These are phyloP conservation scores for Apiospora aurea DNA, from an alignment of 2,329 filamentous ascomycete species.

Conservation along the genomic window DNA sequence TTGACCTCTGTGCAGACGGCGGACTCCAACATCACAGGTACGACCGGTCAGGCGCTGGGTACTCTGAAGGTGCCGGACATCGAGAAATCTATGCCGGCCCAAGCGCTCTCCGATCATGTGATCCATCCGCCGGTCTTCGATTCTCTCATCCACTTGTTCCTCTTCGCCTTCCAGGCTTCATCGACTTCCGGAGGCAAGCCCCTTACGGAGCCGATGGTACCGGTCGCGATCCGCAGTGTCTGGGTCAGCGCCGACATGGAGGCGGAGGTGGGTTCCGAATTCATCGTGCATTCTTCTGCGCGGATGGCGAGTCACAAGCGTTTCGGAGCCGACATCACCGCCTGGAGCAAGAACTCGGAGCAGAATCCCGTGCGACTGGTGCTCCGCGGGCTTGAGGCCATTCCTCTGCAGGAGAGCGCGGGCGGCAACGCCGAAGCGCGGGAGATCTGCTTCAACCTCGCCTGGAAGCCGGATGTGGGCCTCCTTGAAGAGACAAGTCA, in stretches of 20 bases:
- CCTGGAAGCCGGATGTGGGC: constrained; percentile 17
- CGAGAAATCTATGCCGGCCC: neutral
- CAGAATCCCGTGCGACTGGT: neutral
- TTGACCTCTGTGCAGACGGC: constrained; percentile 16
- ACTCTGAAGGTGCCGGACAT: constrained; percentile 1
- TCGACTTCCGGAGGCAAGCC: constrained; percentile 16
- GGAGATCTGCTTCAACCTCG: constrained; percentile 22
- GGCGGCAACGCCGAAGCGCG: neutral
- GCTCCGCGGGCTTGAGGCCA: constrained; percentile 1
- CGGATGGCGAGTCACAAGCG: constrained; percentile 14
- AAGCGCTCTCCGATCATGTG: constrained; percentile 11
- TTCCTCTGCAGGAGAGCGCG: constrained; percentile 4
- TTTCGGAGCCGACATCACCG: constrained; percentile 22
- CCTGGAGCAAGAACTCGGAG: constrained; percentile 7
- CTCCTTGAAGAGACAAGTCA: constrained; percentile 15
- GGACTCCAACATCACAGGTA: constrained; percentile 4
- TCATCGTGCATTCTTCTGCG: constrained; percentile 5
- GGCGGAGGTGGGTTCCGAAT: neutral
- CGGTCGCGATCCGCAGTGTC: constrained; percentile 21
- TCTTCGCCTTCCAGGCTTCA: constrained; percentile 23
- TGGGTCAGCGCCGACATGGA: constrained; percentile 24
- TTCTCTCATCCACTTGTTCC: constrained; percentile 22
- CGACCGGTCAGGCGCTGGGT: constrained; percentile 4
- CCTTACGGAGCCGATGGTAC: constrained; percentile 20
- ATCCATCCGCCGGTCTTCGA: constrained; percentile 19